Conservation (phyloP, 495 filamentous ascomycete genomes). For the Cladorrhinum samala region DNA sequence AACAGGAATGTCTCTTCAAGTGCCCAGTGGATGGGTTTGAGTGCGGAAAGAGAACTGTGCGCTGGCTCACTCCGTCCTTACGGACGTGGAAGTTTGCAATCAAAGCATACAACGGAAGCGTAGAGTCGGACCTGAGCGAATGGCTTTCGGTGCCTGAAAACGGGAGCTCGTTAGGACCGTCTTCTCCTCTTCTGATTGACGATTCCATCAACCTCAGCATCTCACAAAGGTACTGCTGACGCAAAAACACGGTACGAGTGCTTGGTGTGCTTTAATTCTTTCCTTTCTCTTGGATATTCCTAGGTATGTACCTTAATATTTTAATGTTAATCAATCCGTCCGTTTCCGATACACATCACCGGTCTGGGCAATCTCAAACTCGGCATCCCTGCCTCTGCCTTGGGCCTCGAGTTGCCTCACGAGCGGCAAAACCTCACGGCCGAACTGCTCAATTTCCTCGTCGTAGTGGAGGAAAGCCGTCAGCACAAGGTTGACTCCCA, state of each 20-base stretch:
- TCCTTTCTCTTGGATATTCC: background rate
- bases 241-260: background rate
- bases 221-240: background rate
- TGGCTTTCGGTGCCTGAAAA: constrained; percentile 2
- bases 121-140: constrained; percentile 7
- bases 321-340: background rate
- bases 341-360: constrained; percentile 34
- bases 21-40: background rate
- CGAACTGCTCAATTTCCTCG: constrained; percentile 43
- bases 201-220: background rate
- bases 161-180: no score
- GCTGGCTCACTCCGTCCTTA: background rate
- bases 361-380: constrained; percentile 34
- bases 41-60: background rate
- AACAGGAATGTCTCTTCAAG: background rate
- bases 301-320: background rate
- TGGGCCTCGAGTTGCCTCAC: constrained; percentile 38
- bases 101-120: constrained; percentile 13
- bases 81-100: constrained; percentile 17
- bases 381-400: constrained; percentile 40
- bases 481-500: constrained; percentile 39
- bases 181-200: background rate
- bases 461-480: constrained; percentile 44
- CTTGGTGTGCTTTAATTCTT: background rate
- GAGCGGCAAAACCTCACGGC: constrained; percentile 36